Base-by-base conservation (phyloP, 202 grass and related monocot species). In the Musa balbisiana region DNA sequence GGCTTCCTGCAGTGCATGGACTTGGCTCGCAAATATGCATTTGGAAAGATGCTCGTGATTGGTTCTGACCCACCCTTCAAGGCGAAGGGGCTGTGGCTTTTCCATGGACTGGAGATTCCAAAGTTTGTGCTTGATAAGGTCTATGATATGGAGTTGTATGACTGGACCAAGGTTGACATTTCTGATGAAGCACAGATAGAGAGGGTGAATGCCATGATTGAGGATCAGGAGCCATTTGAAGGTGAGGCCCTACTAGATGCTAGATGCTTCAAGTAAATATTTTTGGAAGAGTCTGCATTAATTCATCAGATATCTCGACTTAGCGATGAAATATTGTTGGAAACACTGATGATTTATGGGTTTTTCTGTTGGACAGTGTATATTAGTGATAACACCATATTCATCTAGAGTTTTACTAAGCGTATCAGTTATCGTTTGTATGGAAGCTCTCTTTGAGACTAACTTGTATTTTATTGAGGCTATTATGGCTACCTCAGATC, bases 1-100 rank as follows among this genome's bases (percentile, higher is more conserved):
- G 92, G 92, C 1, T 95, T 91, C 86, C 71, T 95, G 69, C 88
- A 91, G 77, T 84, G 88, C 14, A 91, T 95, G 88, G 92, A 95
- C 78, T 75, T 91, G 55, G 79, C 81, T 69, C 88, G 85, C 69
- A 94, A 91, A 51, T 96, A 96, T 8, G 84, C 92, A 11, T 96
- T 96, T 2, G 85, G 92, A 26, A 96, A 96, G 83, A 96, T 92
- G 92, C 89, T 96, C 15, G 89, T 96, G 49, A 82, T 89, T 1
- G 92, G 92, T 43, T 81, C 66, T 1, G 83, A 80, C 16, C 78
- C 92, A 8, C 89, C 92, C 3, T 96, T 75, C 87, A 96, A 96
- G 68, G 83, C 87, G 64, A 89, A 92, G 81, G 92, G 87, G 11
- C 84, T 96, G 1, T 92, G 92, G 92, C 80, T 92, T 43, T 96